phyloP scores from a whole-genome alignment of 192 early-diverging fungal species.

The Backusella circina region DNA sequence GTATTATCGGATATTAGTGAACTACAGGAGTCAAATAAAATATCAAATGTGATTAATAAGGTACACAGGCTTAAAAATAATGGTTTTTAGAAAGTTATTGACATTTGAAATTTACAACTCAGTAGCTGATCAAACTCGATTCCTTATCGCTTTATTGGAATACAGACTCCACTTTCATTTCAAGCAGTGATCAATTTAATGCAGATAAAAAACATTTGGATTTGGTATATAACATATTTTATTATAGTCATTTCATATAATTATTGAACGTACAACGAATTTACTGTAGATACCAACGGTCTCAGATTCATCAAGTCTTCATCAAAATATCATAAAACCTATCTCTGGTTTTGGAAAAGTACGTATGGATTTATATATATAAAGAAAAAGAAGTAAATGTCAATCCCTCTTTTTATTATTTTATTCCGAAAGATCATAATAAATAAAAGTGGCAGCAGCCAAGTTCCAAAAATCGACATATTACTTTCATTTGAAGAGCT shows the following conservation, averaged over 20 bases:
- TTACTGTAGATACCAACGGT: slow-evolving; percentile 39
- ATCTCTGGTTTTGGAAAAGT: slow-evolving; percentile 73
- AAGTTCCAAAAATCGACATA: slow-evolving; percentile 40
- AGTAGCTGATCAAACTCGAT: slow-evolving; percentile 51
- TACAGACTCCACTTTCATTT: slow-evolving; percentile 44
- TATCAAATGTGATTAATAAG: slow-evolving; percentile 69
- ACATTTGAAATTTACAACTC: background rate
- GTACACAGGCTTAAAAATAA: background rate
- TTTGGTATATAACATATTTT: slow-evolving; percentile 5
- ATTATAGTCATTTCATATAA: background rate
- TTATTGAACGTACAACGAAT: background rate
- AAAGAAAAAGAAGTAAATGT: background rate
- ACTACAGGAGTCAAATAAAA: slow-evolving; percentile 51
- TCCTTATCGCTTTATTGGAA: slow-evolving; percentile 77
- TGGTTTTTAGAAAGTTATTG: background rate
- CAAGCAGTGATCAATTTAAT: background rate
- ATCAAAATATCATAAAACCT: slow-evolving; percentile 71
- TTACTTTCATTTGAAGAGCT: slow-evolving; percentile 75
- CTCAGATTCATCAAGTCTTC: slow-evolving; percentile 37
- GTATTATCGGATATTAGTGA: slow-evolving; percentile 72
- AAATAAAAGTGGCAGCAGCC: slow-evolving; percentile 8
- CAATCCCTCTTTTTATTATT: slow-evolving; percentile 9
- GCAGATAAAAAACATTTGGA: background rate
- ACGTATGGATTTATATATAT: background rate
- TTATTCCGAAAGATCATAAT: slow-evolving; percentile 9